Percentiles rank a stretch among this genome's conserved stretches.
Conservation (phyloP, 2,329 filamentous ascomycete genomes). For the Apiospora pterosperma region DNA sequence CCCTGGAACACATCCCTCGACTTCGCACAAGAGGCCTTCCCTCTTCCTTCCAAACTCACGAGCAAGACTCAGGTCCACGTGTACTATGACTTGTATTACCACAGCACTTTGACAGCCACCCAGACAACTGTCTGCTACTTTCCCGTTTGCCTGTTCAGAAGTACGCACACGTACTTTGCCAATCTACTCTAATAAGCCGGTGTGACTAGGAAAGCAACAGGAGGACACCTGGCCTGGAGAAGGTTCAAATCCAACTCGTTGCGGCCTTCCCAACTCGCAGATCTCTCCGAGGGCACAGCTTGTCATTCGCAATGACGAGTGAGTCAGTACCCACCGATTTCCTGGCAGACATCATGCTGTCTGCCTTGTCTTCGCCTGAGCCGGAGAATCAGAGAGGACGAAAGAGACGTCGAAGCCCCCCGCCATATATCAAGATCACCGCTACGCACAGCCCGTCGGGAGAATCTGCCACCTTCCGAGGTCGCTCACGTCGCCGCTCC, state of each 20-base stretch:
- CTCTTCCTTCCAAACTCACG: background rate
- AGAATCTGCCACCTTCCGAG: constrained; percentile 37
- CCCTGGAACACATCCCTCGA: background rate
- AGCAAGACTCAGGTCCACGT: background rate
- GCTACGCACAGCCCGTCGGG: constrained; percentile 27
- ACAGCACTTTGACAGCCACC: background rate
- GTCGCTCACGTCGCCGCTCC: constrained; percentile 37
- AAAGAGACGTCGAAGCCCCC: constrained; percentile 32
- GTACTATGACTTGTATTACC: background rate
- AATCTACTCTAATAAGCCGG: background rate
- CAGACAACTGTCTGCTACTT: background rate
- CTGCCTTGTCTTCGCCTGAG: constrained; percentile 25
- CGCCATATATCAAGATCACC: constrained; percentile 19
- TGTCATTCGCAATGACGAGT: constrained; percentile 17
- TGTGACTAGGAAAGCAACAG: background rate
- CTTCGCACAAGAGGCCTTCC: background rate
- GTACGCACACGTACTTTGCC: background rate
- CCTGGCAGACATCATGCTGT: constrained; percentile 20
- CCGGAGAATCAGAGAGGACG: constrained; percentile 32
- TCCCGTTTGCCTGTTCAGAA: background rate
- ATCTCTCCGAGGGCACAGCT: background rate
- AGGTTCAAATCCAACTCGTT: background rate
- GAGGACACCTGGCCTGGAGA: background rate
- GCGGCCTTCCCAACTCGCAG: background rate
- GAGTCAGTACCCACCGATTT: constrained; percentile 17